phyloP scores from a whole-genome alignment of 208 protist genomes.

The Leptomonas pyrrhocoris region DNA sequence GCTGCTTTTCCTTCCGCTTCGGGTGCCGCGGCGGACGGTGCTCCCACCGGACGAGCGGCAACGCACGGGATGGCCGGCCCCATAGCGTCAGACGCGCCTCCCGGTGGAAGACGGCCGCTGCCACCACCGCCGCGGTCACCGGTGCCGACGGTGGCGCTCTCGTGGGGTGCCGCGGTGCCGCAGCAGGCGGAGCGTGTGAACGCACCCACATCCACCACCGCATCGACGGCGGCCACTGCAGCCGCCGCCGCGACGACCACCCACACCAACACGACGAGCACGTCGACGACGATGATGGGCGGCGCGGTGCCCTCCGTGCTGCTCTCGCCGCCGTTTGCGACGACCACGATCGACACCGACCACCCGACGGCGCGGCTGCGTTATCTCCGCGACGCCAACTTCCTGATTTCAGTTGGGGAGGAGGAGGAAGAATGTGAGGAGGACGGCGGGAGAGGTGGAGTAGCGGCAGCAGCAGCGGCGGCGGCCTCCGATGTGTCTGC shows the following conservation, averaged over 20 bases:
- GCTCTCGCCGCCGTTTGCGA: background rate
- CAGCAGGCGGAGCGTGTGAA: background rate
- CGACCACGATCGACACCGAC: no score
- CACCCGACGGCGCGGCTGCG: slow-evolving; percentile 11
- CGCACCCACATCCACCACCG: slow-evolving; percentile 1
- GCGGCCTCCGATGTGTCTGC: background rate
- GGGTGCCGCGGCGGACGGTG: background rate
- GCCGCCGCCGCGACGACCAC: background rate
- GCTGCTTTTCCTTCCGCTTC: background rate
- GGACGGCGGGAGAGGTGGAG: background rate
- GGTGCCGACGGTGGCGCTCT: no score
- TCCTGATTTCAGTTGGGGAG: slow-evolving; percentile 25
- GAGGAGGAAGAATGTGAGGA: background rate
- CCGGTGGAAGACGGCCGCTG: no score
- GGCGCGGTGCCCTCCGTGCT: background rate
- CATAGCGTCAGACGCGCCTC: no score
- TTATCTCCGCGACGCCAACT: slow-evolving; percentile 23
- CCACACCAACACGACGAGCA: slow-evolving; percentile 2
- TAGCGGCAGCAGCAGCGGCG: background rate
- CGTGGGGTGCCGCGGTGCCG: no score
- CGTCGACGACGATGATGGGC: background rate
- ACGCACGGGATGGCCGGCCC: no score
- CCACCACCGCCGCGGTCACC: no score
- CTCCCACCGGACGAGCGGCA: no score
- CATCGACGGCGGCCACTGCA: background rate